A percentile compares a stretch with the other conserved stretches of the same genome.
phyloP scores from a whole-genome alignment of 805 yeast genomes.

The Scheffersomyces amazonensis region DNA sequence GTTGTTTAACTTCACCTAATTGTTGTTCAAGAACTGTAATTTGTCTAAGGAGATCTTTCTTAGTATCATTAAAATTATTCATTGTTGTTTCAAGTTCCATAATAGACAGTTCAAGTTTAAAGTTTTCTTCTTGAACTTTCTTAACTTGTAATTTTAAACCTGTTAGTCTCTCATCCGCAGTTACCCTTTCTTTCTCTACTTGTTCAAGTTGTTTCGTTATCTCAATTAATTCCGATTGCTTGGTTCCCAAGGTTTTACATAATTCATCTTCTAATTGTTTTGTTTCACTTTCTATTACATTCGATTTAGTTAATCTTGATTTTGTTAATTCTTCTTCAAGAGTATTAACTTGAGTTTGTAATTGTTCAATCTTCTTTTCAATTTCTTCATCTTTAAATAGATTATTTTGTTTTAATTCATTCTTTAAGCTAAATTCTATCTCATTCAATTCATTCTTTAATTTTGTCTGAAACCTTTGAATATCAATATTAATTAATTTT shows the following conservation, averaged over 20 bases:
- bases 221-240: slow-evolving; percentile 18
- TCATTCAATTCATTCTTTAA: slow-evolving; percentile 26
- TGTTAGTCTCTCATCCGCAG: slow-evolving; percentile 3
- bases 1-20: slow-evolving; percentile 12
- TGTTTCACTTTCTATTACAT: slow-evolving; percentile 13
- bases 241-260: slow-evolving; percentile 18
- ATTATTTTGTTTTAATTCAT: slow-evolving; percentile 27
- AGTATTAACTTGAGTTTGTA: slow-evolving; percentile 10
- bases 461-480: slow-evolving; percentile 26
- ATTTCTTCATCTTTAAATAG: slow-evolving; percentile 19
- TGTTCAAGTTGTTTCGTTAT: slow-evolving; percentile 6
- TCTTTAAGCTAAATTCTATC: slow-evolving; percentile 29
- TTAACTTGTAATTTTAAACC: slow-evolving; percentile 4
- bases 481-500: slow-evolving; percentile 20
- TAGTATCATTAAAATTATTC: slow-evolving; percentile 13
- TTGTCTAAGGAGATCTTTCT: slow-evolving; percentile 15
- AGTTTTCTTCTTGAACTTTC: slow-evolving; percentile 4
- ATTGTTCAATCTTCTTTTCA: slow-evolving; percentile 12
- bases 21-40: slow-evolving; percentile 16
- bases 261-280: slow-evolving; percentile 26
- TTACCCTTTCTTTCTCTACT: slow-evolving; percentile 4
- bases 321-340: slow-evolving; percentile 9
- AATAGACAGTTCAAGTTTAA: slow-evolving; percentile 5
- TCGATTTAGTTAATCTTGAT: slow-evolving; percentile 12
- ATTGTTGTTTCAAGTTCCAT: slow-evolving; percentile 13